These are phyloP conservation scores for Pythium rishiriense DNA, from an alignment of 352 stramenopile species.

Conservation along the genomic window DNA sequence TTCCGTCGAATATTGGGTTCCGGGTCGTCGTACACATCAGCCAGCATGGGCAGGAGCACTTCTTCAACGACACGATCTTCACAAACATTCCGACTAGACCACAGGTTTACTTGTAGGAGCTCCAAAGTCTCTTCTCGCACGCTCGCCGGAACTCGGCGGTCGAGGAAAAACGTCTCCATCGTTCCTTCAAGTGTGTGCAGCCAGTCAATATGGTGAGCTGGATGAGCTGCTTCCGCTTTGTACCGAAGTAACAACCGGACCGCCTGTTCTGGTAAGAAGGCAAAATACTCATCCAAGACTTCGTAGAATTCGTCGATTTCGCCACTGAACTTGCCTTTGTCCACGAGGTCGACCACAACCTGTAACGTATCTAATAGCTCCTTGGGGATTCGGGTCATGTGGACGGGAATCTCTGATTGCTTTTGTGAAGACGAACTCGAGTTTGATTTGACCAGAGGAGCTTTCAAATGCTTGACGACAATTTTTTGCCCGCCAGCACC, in stretches of 20 bases:
- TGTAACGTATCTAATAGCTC: constrained; percentile 79
- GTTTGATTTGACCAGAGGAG: neutral
- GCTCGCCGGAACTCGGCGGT: constrained; percentile 36
- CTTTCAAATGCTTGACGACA: neutral
- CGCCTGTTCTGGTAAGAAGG: constrained; percentile 55
- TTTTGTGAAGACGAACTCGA: constrained; percentile 4
- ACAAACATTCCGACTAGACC: constrained; percentile 75
- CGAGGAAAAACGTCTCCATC: constrained; percentile 71
- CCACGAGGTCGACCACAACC: constrained; percentile 74
- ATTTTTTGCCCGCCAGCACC: neutral
- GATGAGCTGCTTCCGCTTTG: constrained; percentile 61
- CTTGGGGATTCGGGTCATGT: constrained; percentile 72
- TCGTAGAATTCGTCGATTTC: constrained; percentile 76
- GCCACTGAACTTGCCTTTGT: constrained; percentile 54
- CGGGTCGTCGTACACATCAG: constrained; percentile 70
- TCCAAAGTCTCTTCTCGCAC: constrained; percentile 74
- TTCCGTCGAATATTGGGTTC: constrained; percentile 56
- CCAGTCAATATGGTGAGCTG: constrained; percentile 70
- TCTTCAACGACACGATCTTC: constrained; percentile 88
- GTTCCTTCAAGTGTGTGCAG: constrained; percentile 49
- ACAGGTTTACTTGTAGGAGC: constrained; percentile 70
- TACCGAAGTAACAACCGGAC: constrained; percentile 63
- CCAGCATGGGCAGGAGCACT: constrained; percentile 68
- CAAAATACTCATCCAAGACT: constrained; percentile 73
- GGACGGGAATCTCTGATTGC: constrained; percentile 23